Evolutionary conservation across 106 monocot species (phyloP), one percentile per base, ranked within the genome.

Genomic region (Chionographis japonica): DNA sequence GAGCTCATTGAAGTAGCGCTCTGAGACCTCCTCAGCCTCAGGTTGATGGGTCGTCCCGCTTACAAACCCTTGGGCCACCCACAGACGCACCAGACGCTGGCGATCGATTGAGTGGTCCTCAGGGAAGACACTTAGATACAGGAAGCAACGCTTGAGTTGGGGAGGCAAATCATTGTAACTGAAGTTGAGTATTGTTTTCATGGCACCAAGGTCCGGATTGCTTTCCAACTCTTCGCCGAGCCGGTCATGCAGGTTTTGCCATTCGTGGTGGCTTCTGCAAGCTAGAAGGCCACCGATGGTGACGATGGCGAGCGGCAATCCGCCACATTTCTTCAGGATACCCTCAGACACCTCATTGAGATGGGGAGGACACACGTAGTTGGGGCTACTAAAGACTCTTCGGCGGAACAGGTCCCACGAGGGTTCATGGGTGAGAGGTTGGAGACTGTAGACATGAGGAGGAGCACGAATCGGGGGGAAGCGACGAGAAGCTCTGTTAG

Each of bases 31-130:
- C 12, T 72, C 54, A 4, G n/a, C 18, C 2, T n/a, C 68, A 27
- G 8, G 43, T 15, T 2, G 40, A 55, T 8, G 61, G 37, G 12
- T 37, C 73, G 11, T 40, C 52, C 11, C 35, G 2, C 14, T n/a
- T 4, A 68, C 68, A 54, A 79, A 67, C 7, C 79, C 79, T 73
- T 79, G 73, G 2, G 79, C 73, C 9, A 73, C 52, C 73, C 79
- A 79, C 15, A 73, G 37, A 14, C 73, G 40, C 46, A 55, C 6
- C 61, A 79, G 6, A 1, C 13, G 19, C 18, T 18, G 41, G 6
- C 73, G 9, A 3, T 49, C 55, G 17, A 79, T 62, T 15, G 37
- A 9, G 14, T 62, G 54, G 20, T 73, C 61, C 65, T 79, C 67
- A 3, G 79, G 79, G 10, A 67, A 79, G 10, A 68, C 50, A 57